Percentiles rank a stretch among this genome's conserved stretches.
These are phyloP conservation scores for Melampsora americana DNA, from an alignment of 1,284 basidiomycete species.

Conservation along the genomic window DNA sequence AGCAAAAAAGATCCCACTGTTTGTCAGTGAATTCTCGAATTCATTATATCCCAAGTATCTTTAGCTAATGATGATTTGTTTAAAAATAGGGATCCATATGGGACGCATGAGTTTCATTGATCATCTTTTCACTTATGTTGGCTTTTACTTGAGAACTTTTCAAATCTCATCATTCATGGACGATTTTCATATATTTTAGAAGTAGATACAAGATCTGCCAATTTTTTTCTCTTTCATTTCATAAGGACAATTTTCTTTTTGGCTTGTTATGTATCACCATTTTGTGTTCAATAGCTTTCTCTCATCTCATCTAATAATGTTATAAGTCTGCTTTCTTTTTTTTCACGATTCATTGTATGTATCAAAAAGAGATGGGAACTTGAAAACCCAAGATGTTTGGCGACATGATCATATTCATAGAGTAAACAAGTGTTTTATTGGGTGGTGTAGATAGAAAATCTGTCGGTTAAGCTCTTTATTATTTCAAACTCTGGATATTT, in stretches of 20 bases:
- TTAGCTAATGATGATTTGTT: conserved; percentile 12
- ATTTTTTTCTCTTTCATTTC: background rate
- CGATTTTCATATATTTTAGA: background rate
- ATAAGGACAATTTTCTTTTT: background rate
- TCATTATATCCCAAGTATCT: background rate
- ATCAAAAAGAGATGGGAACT: too few species aligned
- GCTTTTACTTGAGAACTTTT: background rate
- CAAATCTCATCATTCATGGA: background rate
- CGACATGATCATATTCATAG: too few species aligned
- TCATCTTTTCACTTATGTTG: background rate
- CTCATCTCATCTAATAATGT: too few species aligned
- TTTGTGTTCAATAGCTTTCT: too few species aligned
- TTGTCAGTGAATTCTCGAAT: conserved; percentile 15
- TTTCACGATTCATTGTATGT: too few species aligned
- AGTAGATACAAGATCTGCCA: background rate
- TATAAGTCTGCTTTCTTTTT: too few species aligned
- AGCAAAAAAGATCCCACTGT: conserved; percentile 21
- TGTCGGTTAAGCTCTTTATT: too few species aligned
- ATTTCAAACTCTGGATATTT: too few species aligned
- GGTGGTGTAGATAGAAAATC: too few species aligned
- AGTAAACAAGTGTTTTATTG: too few species aligned
- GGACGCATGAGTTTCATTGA: background rate
- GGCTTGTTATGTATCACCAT: background rate
- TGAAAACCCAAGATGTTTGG: too few species aligned
- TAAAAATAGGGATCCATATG: conserved; percentile 18